phyloP scores from a whole-genome alignment of 176 grass and related monocot species.

The Zoysia pacifica region DNA sequence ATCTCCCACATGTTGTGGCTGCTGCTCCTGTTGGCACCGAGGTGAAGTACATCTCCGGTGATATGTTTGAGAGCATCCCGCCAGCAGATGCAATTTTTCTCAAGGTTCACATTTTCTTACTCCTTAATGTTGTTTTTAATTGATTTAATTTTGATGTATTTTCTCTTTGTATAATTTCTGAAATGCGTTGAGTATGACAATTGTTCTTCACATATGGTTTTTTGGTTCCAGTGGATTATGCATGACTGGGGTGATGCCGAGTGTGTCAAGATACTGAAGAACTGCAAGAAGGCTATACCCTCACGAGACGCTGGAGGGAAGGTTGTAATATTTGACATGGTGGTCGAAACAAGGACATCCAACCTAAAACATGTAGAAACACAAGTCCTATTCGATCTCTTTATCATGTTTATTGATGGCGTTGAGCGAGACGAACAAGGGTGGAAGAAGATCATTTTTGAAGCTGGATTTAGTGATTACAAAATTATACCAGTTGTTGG shows the following conservation, averaged over 20 bases:
- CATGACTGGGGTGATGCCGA: slow-evolving; percentile 54
- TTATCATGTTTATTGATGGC: slow-evolving; percentile 34
- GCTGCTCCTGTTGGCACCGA: neutral
- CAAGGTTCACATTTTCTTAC: slow-evolving; percentile 36
- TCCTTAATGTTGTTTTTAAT: too few species aligned
- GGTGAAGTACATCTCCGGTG: slow-evolving; percentile 45
- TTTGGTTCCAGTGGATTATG: slow-evolving; percentile 44
- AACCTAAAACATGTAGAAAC: slow-evolving; percentile 21
- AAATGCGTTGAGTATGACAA: neutral
- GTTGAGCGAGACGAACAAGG: slow-evolving; percentile 42
- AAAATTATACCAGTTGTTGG: slow-evolving; percentile 46
- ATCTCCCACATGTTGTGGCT: slow-evolving; percentile 51
- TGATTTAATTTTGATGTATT: too few species aligned
- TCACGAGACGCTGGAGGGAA: slow-evolving; percentile 39
- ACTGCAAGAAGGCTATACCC: slow-evolving; percentile 49
- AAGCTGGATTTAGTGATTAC: slow-evolving; percentile 50
- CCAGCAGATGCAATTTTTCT: slow-evolving; percentile 47
- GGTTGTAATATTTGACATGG: slow-evolving; percentile 51
- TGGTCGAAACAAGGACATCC: neutral
- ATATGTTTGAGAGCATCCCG: slow-evolving; percentile 62
- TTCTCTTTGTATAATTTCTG: too few species aligned
- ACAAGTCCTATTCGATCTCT: slow-evolving; percentile 38
- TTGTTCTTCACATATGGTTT: neutral
- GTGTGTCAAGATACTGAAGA: slow-evolving; percentile 52
- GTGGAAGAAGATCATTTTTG: slow-evolving; percentile 48